A percentile compares a stretch with the other conserved stretches of the same genome.
Conservation (phyloP, 2,329 filamentous ascomycete species). For the Trichoderma sp. region DNA sequence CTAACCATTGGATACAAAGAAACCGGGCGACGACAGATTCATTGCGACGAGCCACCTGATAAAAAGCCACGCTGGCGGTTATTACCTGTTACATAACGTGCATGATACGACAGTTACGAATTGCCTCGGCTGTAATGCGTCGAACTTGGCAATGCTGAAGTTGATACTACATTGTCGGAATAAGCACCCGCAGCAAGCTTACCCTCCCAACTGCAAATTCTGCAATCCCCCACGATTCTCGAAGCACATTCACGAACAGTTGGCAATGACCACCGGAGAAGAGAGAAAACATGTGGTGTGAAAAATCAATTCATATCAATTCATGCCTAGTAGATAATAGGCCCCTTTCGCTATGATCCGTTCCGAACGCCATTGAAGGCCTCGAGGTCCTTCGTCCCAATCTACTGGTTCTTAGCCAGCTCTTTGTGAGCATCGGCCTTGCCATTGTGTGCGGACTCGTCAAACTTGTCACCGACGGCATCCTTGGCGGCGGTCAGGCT, state of each 20-base stretch:
- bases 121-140: neutral
- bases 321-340: neutral
- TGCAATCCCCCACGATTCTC: neutral
- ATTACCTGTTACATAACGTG: neutral
- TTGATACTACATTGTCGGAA: too few species aligned
- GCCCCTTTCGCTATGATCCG: neutral
- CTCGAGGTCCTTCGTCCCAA: neutral
- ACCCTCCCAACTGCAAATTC: neutral
- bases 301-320: slow-evolving; percentile 14
- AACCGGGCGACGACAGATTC: neutral
- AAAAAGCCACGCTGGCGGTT: neutral
- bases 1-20: neutral
- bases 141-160: neutral
- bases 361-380: slow-evolving; percentile 8
- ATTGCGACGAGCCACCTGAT: neutral
- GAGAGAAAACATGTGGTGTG: neutral
- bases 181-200: neutral
- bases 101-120: neutral
- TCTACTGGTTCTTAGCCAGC: slow-evolving; percentile 33
- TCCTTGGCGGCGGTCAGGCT: slow-evolving; percentile 52
- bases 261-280: neutral
- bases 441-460: slow-evolving; percentile 44
- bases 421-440: slow-evolving; percentile 49
- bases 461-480: slow-evolving; percentile 51
- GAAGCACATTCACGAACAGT: neutral